These are phyloP conservation scores for Fragilariopsis cylindrus DNA, from an alignment of 108 stramenopile genomes.

Conservation along the genomic window DNA sequence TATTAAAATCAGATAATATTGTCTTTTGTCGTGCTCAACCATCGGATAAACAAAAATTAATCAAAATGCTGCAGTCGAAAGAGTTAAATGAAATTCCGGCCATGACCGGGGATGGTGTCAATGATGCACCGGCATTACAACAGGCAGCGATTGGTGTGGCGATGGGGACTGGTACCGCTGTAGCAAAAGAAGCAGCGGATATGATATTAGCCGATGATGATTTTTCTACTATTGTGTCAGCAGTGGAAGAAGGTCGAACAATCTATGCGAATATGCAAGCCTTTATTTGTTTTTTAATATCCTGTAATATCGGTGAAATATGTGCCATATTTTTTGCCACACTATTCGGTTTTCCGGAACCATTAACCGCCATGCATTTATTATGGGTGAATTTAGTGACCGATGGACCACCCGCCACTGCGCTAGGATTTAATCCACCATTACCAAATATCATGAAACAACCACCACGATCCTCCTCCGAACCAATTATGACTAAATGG, in stretches of 20 bases:
- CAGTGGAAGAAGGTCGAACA: slow-evolving; percentile 96
- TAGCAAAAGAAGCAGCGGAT: slow-evolving; percentile 89
- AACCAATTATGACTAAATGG: slow-evolving; percentile 96
- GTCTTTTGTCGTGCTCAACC: slow-evolving; percentile 98
- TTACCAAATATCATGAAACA: slow-evolving; percentile 88
- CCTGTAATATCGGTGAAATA: slow-evolving; percentile 98
- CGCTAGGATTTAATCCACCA: slow-evolving; percentile 97
- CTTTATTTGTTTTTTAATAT: slow-evolving; percentile 98
- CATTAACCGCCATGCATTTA: slow-evolving; percentile 97
- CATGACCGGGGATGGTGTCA: slow-evolving; percentile 98
- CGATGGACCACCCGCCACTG: slow-evolving; percentile 98
- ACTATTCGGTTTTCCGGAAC: slow-evolving; percentile 92
- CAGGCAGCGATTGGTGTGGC: slow-evolving; percentile 92
- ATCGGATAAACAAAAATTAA: slow-evolving; percentile 95
- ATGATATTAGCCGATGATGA: slow-evolving; percentile 98
- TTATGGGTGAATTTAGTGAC: slow-evolving; percentile 99
- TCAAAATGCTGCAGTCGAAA: slow-evolving; percentile 87
- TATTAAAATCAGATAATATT: slow-evolving; percentile 80
- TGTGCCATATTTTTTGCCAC: slow-evolving; percentile 92
- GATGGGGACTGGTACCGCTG: slow-evolving; percentile 94
- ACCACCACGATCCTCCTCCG: slow-evolving; percentile 89
- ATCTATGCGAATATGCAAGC: slow-evolving; percentile 99
- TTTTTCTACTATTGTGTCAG: slow-evolving; percentile 96
- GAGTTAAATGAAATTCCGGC: slow-evolving; percentile 91
- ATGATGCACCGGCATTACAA: slow-evolving; percentile 99